phyloP scores from a whole-genome alignment of 192 early-diverging fungal species.

The Geosiphon pyriformis region DNA sequence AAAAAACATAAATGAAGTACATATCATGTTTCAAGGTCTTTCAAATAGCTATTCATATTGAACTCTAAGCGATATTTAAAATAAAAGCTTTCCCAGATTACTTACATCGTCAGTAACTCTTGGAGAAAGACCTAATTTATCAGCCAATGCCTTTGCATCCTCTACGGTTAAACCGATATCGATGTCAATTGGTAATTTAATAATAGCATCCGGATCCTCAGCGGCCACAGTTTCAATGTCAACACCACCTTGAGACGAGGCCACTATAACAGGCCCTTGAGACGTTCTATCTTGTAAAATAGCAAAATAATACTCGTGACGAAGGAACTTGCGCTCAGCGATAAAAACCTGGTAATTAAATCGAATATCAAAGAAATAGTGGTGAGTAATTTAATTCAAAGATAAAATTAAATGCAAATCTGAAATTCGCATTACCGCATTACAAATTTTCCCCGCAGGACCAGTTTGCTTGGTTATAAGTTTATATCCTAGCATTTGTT shows the following conservation, averaged over 20 bases:
- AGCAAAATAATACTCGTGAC: constrained; percentile 99
- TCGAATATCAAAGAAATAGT: not conserved
- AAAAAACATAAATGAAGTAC: not conserved
- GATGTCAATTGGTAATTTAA: constrained; percentile 89
- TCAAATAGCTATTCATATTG: not conserved
- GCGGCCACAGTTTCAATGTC: constrained; percentile 96
- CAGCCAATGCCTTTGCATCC: constrained; percentile 71
- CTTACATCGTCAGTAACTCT: constrained; percentile 61
- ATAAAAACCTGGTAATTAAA: constrained; percentile 67
- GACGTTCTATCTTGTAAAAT: constrained; percentile 95
- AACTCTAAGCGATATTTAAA: not conserved
- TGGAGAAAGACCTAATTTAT: constrained; percentile 84
- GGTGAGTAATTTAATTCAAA: not conserved
- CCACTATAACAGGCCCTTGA: constrained; percentile 92
- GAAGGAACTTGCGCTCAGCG: constrained; percentile 93
- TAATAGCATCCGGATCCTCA: constrained; percentile 92
- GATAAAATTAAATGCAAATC: not conserved
- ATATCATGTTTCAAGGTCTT: not conserved
- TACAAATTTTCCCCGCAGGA: constrained; percentile 88
- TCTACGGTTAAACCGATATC: constrained; percentile 71
- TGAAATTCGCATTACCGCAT: constrained; percentile 47
- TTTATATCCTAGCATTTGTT: constrained; percentile 96
- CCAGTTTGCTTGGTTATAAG: constrained; percentile 99
- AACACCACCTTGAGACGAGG: constrained; percentile 96
- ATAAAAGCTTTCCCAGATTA: not conserved